Evolutionary conservation across 495 filamentous ascomycete genomes (phyloP), one percentile per base, ranked within the genome.

Genomic region (Pseudomonodictys pantanalensis): DNA sequence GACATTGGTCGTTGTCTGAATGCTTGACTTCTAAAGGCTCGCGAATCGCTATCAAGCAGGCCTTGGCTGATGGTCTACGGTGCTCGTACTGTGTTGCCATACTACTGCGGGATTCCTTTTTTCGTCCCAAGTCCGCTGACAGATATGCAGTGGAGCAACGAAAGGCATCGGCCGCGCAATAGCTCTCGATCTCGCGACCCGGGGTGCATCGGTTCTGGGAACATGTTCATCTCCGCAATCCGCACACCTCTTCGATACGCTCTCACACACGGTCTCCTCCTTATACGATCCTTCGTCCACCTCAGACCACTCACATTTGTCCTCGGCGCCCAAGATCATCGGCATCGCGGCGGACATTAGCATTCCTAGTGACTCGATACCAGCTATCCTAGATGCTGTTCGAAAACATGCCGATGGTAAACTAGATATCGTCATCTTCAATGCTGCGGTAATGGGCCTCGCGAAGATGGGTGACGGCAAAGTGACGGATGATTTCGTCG

Each of bases 141-240:
- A 24, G 29, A 26, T 48, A 15, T 43, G 29, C 42, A 62, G 58
- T 6, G 66, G 66, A 1, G 66, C 62, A 38, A 66, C 52, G 33
- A 63, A 66, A 67, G 67, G 67, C 25, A 69, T 69, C 35, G 67
- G 67, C 15, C 59, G 67, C 5, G 67, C 64, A 51, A 69, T 67
- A 11, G 47, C 38, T 23, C 45, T 67, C 33, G 46, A 64, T 4
- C 60, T 67, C 20, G 64, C 64, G 38, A 55, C 50, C 22, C 59
- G 64, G 0, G 67, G 67, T 3, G 54, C 53, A 33, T 63, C 59
- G 2, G 50, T 69, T 5, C 22, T 69, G 6, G 62, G 62, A 2
- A 69, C 66, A 12, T 69, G 51, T 42, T 60, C 63, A 29, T 53
- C 41, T 39, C 28, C 45, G 1, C 20, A 49, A 35, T 66, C 66